Conservation (phyloP, 345 rosid species). For the Gossypioides kirkii region DNA sequence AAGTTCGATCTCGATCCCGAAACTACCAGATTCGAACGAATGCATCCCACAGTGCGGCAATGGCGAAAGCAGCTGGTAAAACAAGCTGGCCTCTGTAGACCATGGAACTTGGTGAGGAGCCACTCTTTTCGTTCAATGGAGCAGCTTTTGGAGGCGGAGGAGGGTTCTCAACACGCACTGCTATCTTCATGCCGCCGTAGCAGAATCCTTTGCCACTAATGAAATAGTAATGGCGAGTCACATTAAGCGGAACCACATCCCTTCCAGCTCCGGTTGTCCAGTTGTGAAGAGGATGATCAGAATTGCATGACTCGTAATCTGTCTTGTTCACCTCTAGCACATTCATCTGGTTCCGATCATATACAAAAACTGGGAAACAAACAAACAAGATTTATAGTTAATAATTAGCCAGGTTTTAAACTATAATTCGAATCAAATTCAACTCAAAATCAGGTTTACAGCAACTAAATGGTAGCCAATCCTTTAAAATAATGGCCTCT, state of each 20-base stretch:
- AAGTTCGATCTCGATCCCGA: background rate
- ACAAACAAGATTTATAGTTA: background rate
- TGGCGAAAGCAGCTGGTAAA: conserved; percentile 38
- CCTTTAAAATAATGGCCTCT: background rate
- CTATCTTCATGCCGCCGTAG: conserved; percentile 73
- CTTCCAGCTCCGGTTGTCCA: conserved; percentile 92
- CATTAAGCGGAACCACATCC: conserved; percentile 84
- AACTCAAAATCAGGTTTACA: background rate
- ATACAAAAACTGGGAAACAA: conserved; percentile 60
- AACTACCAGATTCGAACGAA: conserved; percentile 37
- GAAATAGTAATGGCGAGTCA: conserved; percentile 62
- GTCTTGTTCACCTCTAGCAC: conserved; percentile 90
- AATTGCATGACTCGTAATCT: conserved; percentile 57
- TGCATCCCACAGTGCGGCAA: conserved; percentile 51
- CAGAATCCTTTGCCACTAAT: conserved; percentile 90
- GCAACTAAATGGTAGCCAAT: background rate
- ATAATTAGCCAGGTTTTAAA: background rate
- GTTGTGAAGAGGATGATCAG: conserved; percentile 62
- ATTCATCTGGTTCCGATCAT: conserved; percentile 79
- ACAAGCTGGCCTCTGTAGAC: conserved; percentile 30
- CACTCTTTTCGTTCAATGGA: conserved; percentile 29
- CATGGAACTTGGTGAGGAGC: conserved; percentile 18
- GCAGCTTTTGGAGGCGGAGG: conserved; percentile 69
- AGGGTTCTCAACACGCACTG: conserved; percentile 50
- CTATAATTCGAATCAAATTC: background rate